Evolutionary conservation across 192 early-diverging fungal genomes (phyloP).

Genomic region (Gonapodya prolifera): DNA sequence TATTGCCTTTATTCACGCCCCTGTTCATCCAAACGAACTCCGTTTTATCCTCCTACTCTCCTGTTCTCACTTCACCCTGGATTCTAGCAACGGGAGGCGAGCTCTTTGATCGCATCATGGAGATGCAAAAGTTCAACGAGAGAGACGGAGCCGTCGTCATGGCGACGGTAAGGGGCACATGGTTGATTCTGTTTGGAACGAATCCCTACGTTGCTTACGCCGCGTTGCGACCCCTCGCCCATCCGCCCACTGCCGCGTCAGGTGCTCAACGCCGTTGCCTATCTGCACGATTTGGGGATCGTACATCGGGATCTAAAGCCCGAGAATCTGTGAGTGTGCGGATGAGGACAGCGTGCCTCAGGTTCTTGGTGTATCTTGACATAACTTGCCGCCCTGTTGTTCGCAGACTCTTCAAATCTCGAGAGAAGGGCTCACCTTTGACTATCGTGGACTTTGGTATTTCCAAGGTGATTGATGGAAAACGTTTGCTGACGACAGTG

Average conservation of each 20-base stretch:
- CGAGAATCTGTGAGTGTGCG: constrained; percentile 31
- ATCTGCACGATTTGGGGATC: constrained; percentile 69
- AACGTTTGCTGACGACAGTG: neutral
- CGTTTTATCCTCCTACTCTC: neutral
- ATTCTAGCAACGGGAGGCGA: constrained; percentile 52
- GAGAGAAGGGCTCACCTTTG: neutral
- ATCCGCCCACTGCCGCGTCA: no score
- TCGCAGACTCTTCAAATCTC: neutral
- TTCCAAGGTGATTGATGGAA: neutral
- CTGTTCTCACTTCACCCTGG: neutral
- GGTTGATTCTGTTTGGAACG: no score
- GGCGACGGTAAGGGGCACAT: constrained; percentile 4
- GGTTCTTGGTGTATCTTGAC: neutral
- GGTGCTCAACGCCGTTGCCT: constrained; percentile 18
- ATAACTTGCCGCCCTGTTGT: neutral
- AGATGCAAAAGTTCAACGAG: constrained; percentile 60
- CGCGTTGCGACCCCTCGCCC: neutral
- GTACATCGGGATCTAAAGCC: constrained; percentile 93
- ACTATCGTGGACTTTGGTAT: constrained; percentile 1
- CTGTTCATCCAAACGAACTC: neutral
- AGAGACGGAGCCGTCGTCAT: constrained; percentile 32
- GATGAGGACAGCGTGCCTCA: neutral
- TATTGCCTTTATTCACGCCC: neutral
- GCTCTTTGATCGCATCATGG: constrained; percentile 83
- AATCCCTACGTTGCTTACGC: no score